Percentiles rank a stretch among this genome's conserved stretches.
These are phyloP conservation scores for Claviceps lovelessii DNA, from an alignment of 2,329 filamentous ascomycete genomes.

Conservation along the genomic window DNA sequence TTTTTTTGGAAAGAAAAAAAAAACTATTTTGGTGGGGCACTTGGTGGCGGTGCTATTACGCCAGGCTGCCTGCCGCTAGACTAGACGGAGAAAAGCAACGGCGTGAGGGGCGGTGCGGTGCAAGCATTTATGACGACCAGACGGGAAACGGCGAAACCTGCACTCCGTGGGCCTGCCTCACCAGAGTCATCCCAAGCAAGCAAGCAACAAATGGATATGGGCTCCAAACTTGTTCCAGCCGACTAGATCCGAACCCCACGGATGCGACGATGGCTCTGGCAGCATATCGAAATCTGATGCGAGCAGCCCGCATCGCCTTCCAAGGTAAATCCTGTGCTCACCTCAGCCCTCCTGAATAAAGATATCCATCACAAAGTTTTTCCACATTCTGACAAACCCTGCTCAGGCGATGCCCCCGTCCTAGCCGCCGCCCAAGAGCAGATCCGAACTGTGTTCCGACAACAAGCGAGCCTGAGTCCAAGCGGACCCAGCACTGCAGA, in stretches of 20 bases:
- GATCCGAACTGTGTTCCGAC: conserved; percentile 61
- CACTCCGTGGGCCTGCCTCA: conserved; percentile 5
- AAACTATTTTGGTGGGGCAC: no score
- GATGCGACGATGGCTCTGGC: conserved; percentile 44
- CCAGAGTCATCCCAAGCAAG: background rate
- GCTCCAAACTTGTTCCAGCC: no score
- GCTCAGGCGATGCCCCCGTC: conserved; percentile 52
- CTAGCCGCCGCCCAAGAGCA: conserved; percentile 57
- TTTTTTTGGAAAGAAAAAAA: no score
- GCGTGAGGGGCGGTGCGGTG: background rate
- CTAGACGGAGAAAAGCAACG: no score
- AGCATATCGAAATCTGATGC: conserved; percentile 70
- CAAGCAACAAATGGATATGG: no score
- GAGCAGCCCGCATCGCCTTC: conserved; percentile 72
- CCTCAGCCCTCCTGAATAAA: background rate
- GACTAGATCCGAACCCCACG: background rate
- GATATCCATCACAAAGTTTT: background rate
- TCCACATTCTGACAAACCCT: background rate
- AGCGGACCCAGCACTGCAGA: conserved; percentile 44
- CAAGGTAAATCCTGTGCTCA: conserved; percentile 39
- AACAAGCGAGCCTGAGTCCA: conserved; percentile 44
- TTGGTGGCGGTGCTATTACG: background rate
- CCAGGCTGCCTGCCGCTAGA: no score
- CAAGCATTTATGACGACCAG: background rate
- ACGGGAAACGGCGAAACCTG: conserved; percentile 13